Evolutionary conservation across 108 stramenopile species (phyloP).

Genomic region (Fistulifera pelliculosa): DNA sequence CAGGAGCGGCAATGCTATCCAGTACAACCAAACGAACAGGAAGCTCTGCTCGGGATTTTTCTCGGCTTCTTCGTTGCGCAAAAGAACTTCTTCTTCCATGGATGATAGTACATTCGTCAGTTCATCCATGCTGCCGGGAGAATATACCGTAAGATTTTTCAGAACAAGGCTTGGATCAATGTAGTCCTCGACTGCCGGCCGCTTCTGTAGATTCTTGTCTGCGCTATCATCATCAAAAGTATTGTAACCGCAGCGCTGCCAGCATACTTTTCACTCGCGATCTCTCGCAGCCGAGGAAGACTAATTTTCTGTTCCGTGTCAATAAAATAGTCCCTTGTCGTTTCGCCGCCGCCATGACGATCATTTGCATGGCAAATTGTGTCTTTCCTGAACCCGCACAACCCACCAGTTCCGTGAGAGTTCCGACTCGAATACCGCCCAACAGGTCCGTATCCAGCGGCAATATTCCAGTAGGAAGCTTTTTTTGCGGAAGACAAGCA

Average conservation of each 20-base stretch:
- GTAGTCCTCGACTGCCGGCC: neutral
- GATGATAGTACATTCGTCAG: constrained; percentile 32
- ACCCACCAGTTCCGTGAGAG: constrained; percentile 68
- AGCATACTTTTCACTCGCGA: constrained; percentile 12
- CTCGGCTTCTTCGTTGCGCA: constrained; percentile 36
- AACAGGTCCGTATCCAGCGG: constrained; percentile 39
- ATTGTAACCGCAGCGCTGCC: neutral
- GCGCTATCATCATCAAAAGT: neutral
- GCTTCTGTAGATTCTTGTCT: neutral
- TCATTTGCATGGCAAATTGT: constrained; percentile 65
- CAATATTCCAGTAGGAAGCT: constrained; percentile 36
- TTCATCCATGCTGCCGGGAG: constrained; percentile 40
- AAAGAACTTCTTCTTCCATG: constrained; percentile 54
- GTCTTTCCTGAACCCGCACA: constrained; percentile 73
- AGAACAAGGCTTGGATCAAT: constrained; percentile 23
- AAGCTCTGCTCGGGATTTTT: neutral
- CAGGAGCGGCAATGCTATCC: constrained; percentile 84
- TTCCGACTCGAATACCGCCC: constrained; percentile 58
- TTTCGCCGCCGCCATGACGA: constrained; percentile 45
- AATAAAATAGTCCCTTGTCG: constrained; percentile 54
- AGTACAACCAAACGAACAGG: constrained; percentile 33
- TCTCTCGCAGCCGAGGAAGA: constrained; percentile 50
- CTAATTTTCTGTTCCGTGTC: constrained; percentile 78
- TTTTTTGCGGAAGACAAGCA: neutral
- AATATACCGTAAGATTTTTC: constrained; percentile 56